A percentile compares a stretch with the other conserved stretches of the same genome.
Evolutionary conservation across 2,329 filamentous ascomycete species (phyloP).

Genomic region (Orbilia quercus): DNA sequence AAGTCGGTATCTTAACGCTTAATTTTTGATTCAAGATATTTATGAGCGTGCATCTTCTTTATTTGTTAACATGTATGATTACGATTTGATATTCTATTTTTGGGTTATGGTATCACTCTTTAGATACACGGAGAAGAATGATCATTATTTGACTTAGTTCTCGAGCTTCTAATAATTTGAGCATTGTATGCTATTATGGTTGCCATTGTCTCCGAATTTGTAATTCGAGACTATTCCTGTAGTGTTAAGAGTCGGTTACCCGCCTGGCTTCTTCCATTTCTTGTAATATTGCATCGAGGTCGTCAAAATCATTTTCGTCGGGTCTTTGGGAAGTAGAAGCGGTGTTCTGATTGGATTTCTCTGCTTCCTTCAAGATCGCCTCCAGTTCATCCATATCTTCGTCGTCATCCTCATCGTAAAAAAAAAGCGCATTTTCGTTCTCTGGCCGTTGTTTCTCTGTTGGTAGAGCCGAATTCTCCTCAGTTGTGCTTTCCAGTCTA

Average conservation of each 20-base stretch:
- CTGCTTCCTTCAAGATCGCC: slow-evolving; percentile 36
- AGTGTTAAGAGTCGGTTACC: slow-evolving; percentile 4
- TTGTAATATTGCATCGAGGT: slow-evolving; percentile 69
- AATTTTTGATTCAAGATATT: background rate
- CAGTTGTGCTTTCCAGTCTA: slow-evolving; percentile 1
- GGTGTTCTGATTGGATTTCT: background rate
- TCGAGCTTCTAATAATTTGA: too few relatives aligned
- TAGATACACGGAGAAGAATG: too few relatives aligned
- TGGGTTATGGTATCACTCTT: too few relatives aligned
- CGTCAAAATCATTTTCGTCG: slow-evolving; percentile 62
- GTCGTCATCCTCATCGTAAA: slow-evolving; percentile 60
- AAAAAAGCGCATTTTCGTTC: slow-evolving; percentile 36
- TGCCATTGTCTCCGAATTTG: slow-evolving; percentile 73
- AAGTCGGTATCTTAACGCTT: background rate
- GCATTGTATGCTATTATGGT: slow-evolving; percentile 77
- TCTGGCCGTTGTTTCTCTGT: slow-evolving; percentile 18
- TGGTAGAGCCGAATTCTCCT: background rate
- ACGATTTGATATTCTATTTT: too few relatives aligned
- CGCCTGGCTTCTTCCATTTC: slow-evolving; percentile 64
- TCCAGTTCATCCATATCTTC: slow-evolving; percentile 60
- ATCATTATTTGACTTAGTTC: too few relatives aligned
- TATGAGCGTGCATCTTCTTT: too few relatives aligned
- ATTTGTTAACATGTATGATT: background rate
- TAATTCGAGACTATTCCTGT: slow-evolving; percentile 59
- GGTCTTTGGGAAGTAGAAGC: slow-evolving; percentile 10